phyloP scores from a whole-genome alignment of 2,329 filamentous ascomycete genomes.

The Alternaria viburni region DNA sequence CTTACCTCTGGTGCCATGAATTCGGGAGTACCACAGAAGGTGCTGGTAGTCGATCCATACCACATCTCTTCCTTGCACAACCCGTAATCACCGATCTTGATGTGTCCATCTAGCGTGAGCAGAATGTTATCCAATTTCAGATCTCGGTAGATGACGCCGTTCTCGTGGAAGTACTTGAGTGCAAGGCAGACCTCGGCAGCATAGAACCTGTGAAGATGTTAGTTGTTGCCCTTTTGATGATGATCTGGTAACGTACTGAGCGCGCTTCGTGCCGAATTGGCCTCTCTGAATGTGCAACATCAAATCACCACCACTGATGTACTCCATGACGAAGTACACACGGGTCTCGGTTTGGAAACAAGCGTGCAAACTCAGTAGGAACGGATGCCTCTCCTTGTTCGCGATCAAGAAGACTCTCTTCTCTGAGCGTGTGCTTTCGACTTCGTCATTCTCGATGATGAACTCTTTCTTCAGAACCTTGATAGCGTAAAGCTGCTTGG shows the following conservation, averaged over 20 bases:
- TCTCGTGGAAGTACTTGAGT: slow-evolving; percentile 99
- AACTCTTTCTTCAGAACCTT: slow-evolving; percentile 99
- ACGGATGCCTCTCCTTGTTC: slow-evolving; percentile 95
- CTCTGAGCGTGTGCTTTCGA: slow-evolving; percentile 96
- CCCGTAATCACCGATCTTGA: slow-evolving; percentile 98
- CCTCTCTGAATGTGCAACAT: slow-evolving; percentile 99
- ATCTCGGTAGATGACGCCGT: slow-evolving; percentile 94
- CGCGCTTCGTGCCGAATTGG: slow-evolving; percentile 92
- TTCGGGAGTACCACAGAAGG: slow-evolving; percentile 98
- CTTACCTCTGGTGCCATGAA: slow-evolving; percentile 97
- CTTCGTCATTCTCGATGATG: slow-evolving; percentile 99
- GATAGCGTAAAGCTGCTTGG: slow-evolving; percentile 93
- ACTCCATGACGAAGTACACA: slow-evolving; percentile 99
- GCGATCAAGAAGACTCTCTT: slow-evolving; percentile 97
- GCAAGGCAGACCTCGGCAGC: slow-evolving; percentile 96
- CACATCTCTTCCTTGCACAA: slow-evolving; percentile 99
- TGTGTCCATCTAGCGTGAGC: slow-evolving; percentile 91
- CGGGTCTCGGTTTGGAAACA: slow-evolving; percentile 99
- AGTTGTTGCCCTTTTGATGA: slow-evolving; percentile 5
- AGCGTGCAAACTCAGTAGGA: slow-evolving; percentile 91
- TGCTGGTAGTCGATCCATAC: slow-evolving; percentile 96
- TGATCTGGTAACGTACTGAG: slow-evolving; percentile 71
- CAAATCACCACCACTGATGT: slow-evolving; percentile 95
- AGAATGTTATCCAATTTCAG: slow-evolving; percentile 88
- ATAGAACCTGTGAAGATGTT: slow-evolving; percentile 72